Evolutionary conservation across 371 early-diverging fungal species (phyloP).

Genomic region (Syncephalastrum racemosum): DNA sequence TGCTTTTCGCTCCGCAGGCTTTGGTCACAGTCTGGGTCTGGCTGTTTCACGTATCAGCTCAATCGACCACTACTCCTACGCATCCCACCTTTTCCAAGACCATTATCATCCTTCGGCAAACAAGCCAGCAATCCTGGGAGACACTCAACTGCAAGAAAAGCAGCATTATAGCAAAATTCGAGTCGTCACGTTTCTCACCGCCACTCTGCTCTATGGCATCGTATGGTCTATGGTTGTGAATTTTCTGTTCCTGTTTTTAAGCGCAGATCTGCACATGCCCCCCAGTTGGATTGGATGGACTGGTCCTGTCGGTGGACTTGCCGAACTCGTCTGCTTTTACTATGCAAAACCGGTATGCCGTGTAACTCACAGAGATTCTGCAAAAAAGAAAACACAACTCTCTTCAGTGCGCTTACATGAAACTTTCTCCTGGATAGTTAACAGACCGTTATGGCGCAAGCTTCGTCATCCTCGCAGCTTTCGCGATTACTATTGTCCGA

Average conservation of each 20-base stretch:
- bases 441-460: too few species aligned
- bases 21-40: slow-evolving; percentile 24
- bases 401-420: background rate
- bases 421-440: too few species aligned
- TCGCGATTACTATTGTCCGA: too few species aligned
- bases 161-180: slow-evolving; percentile 1
- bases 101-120: slow-evolving; percentile 15
- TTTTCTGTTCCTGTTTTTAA: slow-evolving; percentile 34
- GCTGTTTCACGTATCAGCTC: slow-evolving; percentile 38
- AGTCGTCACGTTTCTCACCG: slow-evolving; percentile 23
- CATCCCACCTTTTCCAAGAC: too few species aligned
- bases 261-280: slow-evolving; percentile 27
- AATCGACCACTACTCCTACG: slow-evolving; percentile 16
- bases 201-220: slow-evolving; percentile 31
- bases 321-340: slow-evolving; percentile 39
- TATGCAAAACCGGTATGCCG: slow-evolving; percentile 25
- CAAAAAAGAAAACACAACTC: slow-evolving; percentile 1
- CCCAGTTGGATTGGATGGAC: slow-evolving; percentile 38
- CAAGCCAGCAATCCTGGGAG: slow-evolving; percentile 7
- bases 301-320: slow-evolving; percentile 33
- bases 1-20: background rate
- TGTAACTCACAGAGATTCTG: background rate
- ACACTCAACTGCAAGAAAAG: slow-evolving; percentile 7
- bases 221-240: slow-evolving; percentile 38
- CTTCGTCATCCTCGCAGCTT: too few species aligned